Evolutionary conservation across 192 early-diverging fungal species (phyloP).

Genomic region (Gamsiella multidivaricata): DNA sequence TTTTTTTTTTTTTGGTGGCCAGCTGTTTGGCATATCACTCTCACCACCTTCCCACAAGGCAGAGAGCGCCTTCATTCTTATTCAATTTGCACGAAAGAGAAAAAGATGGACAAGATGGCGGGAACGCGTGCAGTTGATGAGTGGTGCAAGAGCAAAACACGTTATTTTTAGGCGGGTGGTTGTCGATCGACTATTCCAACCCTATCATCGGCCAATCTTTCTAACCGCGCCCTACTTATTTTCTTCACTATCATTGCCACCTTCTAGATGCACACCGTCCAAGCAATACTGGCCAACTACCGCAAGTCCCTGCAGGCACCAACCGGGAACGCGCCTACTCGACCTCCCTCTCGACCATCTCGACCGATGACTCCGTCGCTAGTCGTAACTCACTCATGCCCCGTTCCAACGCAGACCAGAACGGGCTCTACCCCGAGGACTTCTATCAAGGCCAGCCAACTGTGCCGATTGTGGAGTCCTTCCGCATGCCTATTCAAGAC

Average conservation of each 20-base stretch:
- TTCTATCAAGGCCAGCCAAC: conserved; percentile 42
- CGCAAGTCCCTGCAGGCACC: background rate
- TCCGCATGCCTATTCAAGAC: conserved; percentile 46
- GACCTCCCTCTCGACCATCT: conserved; percentile 32
- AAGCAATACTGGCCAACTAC: background rate
- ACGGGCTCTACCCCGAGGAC: background rate
- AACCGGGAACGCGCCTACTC: conserved; percentile 32
- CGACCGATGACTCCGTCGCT: conserved; percentile 40
- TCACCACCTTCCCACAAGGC: no score
- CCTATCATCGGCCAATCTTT: no score
- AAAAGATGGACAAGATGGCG: no score
- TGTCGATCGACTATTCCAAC: no score
- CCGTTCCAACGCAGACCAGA: conserved; percentile 8
- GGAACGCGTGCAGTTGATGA: no score
- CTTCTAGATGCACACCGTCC: conserved; percentile 17
- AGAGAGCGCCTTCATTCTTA: no score
- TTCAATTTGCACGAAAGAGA: no score
- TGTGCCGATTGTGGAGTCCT: conserved; percentile 41
- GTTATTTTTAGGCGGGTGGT: no score
- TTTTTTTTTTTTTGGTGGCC: no score
- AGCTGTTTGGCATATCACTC: no score
- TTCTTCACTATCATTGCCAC: background rate
- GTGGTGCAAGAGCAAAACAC: no score
- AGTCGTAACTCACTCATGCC: conserved; percentile 46
- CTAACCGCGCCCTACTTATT: no score